These are phyloP conservation scores for Byssoonygena ceratinophila DNA, from an alignment of 2,329 filamentous ascomycete genomes.

Conservation along the genomic window DNA sequence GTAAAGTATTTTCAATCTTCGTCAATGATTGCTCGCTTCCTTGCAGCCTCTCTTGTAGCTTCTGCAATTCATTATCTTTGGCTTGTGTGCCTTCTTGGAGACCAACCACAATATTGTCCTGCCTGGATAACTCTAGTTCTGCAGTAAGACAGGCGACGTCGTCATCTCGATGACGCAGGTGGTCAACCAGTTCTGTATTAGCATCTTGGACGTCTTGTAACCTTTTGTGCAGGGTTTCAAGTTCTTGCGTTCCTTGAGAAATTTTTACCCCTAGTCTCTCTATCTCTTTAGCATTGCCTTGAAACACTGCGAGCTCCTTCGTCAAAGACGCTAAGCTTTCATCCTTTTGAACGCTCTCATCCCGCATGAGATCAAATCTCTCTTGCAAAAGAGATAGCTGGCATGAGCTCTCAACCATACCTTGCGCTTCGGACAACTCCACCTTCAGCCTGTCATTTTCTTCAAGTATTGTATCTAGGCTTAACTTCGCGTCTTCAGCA, in stretches of 20 bases:
- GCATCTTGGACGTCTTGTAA: constrained; percentile 23
- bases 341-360: constrained; percentile 25
- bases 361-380: constrained; percentile 15
- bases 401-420: neutral
- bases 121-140: neutral
- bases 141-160: constrained; percentile 8
- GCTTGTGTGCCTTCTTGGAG: neutral
- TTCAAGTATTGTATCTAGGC: constrained; percentile 14
- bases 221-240: constrained; percentile 20
- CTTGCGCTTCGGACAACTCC: constrained; percentile 12
- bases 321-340: constrained; percentile 22
- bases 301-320: constrained; percentile 21
- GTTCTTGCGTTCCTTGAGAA: constrained; percentile 17
- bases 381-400: constrained; percentile 12
- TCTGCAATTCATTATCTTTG: constrained; percentile 19
- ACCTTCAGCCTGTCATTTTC: constrained; percentile 16
- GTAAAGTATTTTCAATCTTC: constrained; percentile 16
- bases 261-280: constrained; percentile 22
- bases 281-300: constrained; percentile 23
- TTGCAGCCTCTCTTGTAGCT: constrained; percentile 21
- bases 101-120: neutral
- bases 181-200: constrained; percentile 16
- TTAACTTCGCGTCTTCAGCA: neutral
- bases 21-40: constrained; percentile 20
- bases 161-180: constrained; percentile 3